These are phyloP conservation scores for Tulasnella sp. DNA, from an alignment of 768 basidiomycete genomes.

Conservation along the genomic window DNA sequence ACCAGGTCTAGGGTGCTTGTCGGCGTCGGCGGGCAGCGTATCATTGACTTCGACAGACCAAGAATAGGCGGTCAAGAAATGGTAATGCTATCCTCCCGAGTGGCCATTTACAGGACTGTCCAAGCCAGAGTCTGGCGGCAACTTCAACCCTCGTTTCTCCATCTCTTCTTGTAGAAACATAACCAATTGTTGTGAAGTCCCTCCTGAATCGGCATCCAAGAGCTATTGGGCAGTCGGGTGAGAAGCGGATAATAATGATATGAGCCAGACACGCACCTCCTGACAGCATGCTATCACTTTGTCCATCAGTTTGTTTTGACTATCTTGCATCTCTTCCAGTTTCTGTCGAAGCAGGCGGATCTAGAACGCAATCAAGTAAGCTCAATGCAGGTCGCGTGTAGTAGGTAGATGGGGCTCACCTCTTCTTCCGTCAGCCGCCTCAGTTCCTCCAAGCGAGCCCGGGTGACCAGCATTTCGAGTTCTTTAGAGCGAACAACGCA, in stretches of 20 bases:
- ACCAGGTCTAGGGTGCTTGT: background rate
- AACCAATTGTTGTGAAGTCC: constrained; percentile 76
- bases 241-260: constrained; percentile 21
- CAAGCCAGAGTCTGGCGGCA: background rate
- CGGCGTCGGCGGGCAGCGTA: background rate
- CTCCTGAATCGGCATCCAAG: constrained; percentile 44
- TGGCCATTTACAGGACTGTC: background rate
- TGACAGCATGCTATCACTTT: constrained; percentile 81
- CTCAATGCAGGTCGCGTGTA: background rate
- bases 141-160: constrained; percentile 56
- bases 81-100: background rate
- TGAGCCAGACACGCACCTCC: constrained; percentile 53
- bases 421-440: constrained; percentile 77
- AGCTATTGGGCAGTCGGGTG: background rate
- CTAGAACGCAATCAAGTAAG: constrained; percentile 40
- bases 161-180: constrained; percentile 77
- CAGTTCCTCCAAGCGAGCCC: constrained; percentile 83
- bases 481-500: constrained; percentile 90
- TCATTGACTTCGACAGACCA: background rate
- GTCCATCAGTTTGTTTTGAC: constrained; percentile 75
- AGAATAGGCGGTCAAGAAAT: background rate
- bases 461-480: constrained; percentile 78
- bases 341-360: constrained; percentile 66
- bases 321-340: constrained; percentile 72
- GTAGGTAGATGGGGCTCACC: background rate